Conservation (phyloP, 768 basidiomycete genomes). For the Erythrobasidium yunnanense region DNA sequence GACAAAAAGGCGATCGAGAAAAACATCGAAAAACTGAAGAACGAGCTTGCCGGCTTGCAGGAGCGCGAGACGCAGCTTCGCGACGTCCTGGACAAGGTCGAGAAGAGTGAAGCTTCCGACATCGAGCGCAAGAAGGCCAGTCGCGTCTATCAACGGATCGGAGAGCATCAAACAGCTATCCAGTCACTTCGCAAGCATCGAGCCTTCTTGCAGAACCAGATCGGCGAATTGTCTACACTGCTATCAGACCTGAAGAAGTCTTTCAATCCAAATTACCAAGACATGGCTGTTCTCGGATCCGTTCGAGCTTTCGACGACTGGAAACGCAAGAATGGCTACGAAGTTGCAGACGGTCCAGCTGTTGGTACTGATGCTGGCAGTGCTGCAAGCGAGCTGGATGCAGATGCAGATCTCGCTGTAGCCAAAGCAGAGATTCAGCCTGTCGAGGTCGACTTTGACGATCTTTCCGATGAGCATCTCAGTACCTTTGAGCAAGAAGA, state of each 20-base stretch:
- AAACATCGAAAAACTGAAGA: conserved; percentile 49
- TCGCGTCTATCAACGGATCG: conserved; percentile 60
- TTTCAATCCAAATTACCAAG: conserved; percentile 98
- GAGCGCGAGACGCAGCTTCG: conserved; percentile 53
- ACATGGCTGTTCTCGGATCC: conserved; percentile 96
- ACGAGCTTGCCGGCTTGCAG: conserved; percentile 48
- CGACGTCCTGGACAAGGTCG: conserved; percentile 63
- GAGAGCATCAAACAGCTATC: conserved; percentile 63
- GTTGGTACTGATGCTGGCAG: conserved; percentile 12
- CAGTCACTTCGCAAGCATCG: conserved; percentile 64
- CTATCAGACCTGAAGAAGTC: conserved; percentile 63
- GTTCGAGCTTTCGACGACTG: conserved; percentile 79
- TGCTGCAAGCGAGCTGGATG: too few species aligned
- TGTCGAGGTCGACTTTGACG: conserved; percentile 25
- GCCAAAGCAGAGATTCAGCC: not conserved
- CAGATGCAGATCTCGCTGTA: not conserved
- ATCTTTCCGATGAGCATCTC: conserved; percentile 44
- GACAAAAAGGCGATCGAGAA: conserved; percentile 75
- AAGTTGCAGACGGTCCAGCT: conserved; percentile 29
- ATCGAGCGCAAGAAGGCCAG: conserved; percentile 77
- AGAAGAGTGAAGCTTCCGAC: conserved; percentile 65
- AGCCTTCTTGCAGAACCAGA: conserved; percentile 60
- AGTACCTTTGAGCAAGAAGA: conserved; percentile 45
- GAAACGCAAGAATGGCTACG: conserved; percentile 46
- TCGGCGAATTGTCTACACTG: conserved; percentile 69